These are phyloP conservation scores for Leucogyrophana mollusca DNA, from an alignment of 768 basidiomycete species.

Conservation along the genomic window DNA sequence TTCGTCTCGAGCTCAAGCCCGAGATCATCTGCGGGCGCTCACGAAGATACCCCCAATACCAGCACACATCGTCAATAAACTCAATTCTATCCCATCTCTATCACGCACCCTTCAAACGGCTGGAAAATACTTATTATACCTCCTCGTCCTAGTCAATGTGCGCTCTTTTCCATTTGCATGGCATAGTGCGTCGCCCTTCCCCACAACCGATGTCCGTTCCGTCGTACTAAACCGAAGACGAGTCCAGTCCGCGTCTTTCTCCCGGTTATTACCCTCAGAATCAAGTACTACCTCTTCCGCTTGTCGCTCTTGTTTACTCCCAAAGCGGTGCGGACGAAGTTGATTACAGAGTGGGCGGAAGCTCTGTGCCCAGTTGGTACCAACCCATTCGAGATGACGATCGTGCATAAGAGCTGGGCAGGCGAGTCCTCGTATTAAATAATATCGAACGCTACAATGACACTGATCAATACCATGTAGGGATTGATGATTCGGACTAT, in stretches of 20 bases:
- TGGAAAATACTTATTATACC: constrained; percentile 39
- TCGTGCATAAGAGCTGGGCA: constrained; percentile 49
- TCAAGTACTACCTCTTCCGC: constrained; percentile 32
- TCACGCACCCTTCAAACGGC: too few species aligned
- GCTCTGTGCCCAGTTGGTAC: constrained; percentile 50
- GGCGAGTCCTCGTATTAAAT: constrained; percentile 32
- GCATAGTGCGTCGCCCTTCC: constrained; percentile 53
- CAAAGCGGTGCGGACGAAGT: constrained; percentile 24
- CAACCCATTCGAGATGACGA: constrained; percentile 49
- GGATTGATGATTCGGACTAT: constrained; percentile 71
- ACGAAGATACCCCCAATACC: neutral
- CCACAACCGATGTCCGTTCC: neutral
- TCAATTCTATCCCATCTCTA: neutral
- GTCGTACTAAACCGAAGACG: neutral
- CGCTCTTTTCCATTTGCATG: constrained; percentile 65
- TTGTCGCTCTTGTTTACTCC: constrained; percentile 39
- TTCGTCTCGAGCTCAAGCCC: too few species aligned
- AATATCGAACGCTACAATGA: constrained; percentile 2
- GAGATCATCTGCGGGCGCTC: neutral
- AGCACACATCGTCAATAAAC: neutral
- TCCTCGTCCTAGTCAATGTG: constrained; percentile 54
- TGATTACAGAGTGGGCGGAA: constrained; percentile 47
- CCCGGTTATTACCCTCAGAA: constrained; percentile 38
- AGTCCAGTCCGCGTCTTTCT: constrained; percentile 52
- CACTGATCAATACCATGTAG: constrained; percentile 29